Evolutionary conservation across 2,329 filamentous ascomycete species (phyloP), one percentile per base, ranked within the genome.

Genomic region (Microascus cirrosus): DNA sequence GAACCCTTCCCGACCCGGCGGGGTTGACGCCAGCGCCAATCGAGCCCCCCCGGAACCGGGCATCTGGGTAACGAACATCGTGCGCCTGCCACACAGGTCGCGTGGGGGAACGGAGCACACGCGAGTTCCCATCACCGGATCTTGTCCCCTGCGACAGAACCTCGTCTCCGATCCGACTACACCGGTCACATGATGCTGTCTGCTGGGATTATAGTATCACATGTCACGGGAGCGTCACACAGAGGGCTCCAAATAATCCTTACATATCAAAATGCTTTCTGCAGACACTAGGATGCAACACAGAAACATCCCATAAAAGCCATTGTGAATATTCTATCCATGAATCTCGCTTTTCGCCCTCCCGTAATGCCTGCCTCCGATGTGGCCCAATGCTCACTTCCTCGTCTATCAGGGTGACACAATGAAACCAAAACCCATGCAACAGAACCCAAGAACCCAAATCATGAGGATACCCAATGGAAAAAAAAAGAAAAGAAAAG

Each of bases 401-500:
- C 28, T 32, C 28, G 4, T 24, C 32, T 45, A 28, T n/a, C 22
- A 20, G 28, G 8, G 28, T 32, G 28, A 32, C 28, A 32, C 28
- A 32, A 32, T 32, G n/a, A 32, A 32, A 32, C 28, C 28, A 32
- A 32, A 32, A 4, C 28, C 28, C 28, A 32, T 32, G 28, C 28
- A 32, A 32, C 4, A 32, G 8, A 8, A 4, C 28, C 28, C 28
- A 32, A 32, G 28, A 32, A 8, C 28, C 28, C 28, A 32, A n/a
- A 32, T 8, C 28, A 4, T 8, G 4, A 8, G 28, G 28, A 8
- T 32, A 32, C 28, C 28, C 28, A 32, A 32, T 32, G 8, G 28
- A 54, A 52, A 32, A 24, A 10, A 56, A 53, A 58, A 45, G 48
- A 53, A 36, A 42, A 58, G 48, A 39, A 51, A 59, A 53, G 35